A percentile compares a stretch with the other conserved stretches of the same genome.
phyloP scores from a whole-genome alignment of 805 yeast species.

The Nakazawaea populi region DNA sequence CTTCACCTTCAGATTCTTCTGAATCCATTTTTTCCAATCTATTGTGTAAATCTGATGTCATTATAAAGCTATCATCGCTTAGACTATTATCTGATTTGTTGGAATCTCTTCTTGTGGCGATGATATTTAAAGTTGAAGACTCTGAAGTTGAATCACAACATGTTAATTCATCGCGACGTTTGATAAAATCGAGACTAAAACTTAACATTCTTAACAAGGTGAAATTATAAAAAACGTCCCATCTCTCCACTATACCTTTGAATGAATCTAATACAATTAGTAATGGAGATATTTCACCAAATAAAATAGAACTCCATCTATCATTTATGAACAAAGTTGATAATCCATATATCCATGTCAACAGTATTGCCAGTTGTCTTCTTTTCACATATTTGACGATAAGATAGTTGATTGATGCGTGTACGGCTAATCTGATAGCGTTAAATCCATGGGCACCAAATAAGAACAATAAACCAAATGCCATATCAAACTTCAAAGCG shows the following conservation, averaged over 20 bases:
- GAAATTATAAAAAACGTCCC: conserved; percentile 96
- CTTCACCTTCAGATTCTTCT: conserved; percentile 10
- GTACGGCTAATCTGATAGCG: conserved; percentile 51
- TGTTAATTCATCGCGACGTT: conserved; percentile 22
- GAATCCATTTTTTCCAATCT: conserved; percentile 12
- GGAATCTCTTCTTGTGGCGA: background rate
- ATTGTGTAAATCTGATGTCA: background rate
- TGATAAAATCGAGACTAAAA: conserved; percentile 70
- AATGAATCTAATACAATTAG: conserved; percentile 58
- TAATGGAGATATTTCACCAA: conserved; percentile 33
- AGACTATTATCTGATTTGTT: conserved; percentile 3
- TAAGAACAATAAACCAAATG: conserved; percentile 64
- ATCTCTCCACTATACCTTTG: conserved; percentile 75
- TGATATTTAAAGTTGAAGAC: background rate
- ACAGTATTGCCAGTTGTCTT: conserved; percentile 31
- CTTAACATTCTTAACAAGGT: conserved; percentile 80
- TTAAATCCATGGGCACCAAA: conserved; percentile 79
- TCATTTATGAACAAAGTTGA: conserved; percentile 75
- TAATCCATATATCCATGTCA: conserved; percentile 79
- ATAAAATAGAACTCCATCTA: conserved; percentile 42
- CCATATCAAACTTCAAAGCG: conserved; percentile 55
- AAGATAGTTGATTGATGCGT: conserved; percentile 46
- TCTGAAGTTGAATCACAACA: background rate
- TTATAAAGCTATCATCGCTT: conserved; percentile 10
- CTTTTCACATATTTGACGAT: conserved; percentile 36